These are phyloP conservation scores for Rhynchosporium secalis DNA, from an alignment of 2,329 filamentous ascomycete genomes.

Conservation along the genomic window DNA sequence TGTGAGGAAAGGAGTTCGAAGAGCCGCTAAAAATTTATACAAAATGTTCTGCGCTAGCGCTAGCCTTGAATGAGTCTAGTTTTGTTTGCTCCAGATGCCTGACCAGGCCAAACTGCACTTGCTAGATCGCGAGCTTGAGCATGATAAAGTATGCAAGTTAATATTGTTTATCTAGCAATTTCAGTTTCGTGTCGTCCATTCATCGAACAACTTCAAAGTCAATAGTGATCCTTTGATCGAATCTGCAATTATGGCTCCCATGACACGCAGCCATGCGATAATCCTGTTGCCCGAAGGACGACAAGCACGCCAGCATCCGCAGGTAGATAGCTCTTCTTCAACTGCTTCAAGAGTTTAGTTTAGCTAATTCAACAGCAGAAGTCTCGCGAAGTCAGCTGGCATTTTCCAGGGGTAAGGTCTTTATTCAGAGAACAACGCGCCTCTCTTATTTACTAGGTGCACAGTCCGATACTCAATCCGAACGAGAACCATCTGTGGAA, in stretches of 20 bases:
- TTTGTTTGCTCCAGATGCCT: neutral
- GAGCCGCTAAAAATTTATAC: conserved; percentile 1
- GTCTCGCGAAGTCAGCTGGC: conserved; percentile 38
- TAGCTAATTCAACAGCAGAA: conserved; percentile 30
- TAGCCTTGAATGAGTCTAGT: neutral
- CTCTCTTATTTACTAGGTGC: neutral
- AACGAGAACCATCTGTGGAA: conserved; percentile 38
- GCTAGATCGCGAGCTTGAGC: neutral
- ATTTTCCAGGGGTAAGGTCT: conserved; percentile 35
- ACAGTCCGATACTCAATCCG: conserved; percentile 34
- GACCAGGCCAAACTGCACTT: neutral
- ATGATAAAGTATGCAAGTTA: neutral
- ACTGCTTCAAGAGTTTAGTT: conserved; percentile 12
- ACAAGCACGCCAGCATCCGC: conserved; percentile 14
- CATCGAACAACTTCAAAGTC: neutral
- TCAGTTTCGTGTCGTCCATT: neutral
- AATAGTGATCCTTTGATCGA: neutral
- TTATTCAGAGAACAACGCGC: neutral
- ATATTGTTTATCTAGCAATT: neutral
- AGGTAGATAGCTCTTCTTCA: conserved; percentile 23
- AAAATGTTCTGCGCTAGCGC: neutral
- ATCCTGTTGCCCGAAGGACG: conserved; percentile 28
- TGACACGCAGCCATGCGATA: conserved; percentile 34
- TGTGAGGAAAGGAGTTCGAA: conserved; percentile 34
- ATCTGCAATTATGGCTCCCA: conserved; percentile 36